Percentiles rank a stretch among this genome's conserved stretches.
phyloP scores from a whole-genome alignment of 2,329 filamentous ascomycete genomes.

The Aspergillus texensis region DNA sequence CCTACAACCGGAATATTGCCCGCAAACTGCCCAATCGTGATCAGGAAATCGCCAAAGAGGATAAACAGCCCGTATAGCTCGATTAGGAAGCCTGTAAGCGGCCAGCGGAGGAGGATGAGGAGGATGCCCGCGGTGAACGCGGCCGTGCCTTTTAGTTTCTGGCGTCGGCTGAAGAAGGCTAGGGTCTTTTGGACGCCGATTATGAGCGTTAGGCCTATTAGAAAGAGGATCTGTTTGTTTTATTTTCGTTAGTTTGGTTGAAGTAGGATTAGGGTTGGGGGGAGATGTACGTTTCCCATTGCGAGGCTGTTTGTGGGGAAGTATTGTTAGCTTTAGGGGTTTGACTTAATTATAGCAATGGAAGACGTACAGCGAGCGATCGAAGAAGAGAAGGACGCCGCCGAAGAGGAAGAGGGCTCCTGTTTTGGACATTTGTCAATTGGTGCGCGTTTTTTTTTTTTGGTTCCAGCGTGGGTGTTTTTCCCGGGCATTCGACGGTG shows the following conservation, averaged over 20 bases:
- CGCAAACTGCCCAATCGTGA: slow-evolving; percentile 86
- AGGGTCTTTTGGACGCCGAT: slow-evolving; percentile 91
- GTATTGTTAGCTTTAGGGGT: not conserved
- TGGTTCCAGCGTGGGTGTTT: not conserved
- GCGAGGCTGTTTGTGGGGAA: slow-evolving; percentile 66
- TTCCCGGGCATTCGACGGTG: not conserved
- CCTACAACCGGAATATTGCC: slow-evolving; percentile 83
- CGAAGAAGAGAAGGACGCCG: slow-evolving; percentile 96
- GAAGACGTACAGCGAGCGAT: slow-evolving; percentile 79
- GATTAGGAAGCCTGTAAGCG: slow-evolving; percentile 84
- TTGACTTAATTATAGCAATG: no score
- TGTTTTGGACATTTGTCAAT: slow-evolving; percentile 39
- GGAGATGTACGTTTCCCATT: slow-evolving; percentile 81
- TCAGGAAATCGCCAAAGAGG: slow-evolving; percentile 93
- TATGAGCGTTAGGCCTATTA: slow-evolving; percentile 93
- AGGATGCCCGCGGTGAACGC: slow-evolving; percentile 83
- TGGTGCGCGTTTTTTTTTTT: not conserved
- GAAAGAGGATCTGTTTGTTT: slow-evolving; percentile 79
- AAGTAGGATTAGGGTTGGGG: slow-evolving; percentile 14
- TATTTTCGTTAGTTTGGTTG: slow-evolving; percentile 10
- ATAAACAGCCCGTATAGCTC: slow-evolving; percentile 93
- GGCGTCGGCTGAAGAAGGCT: slow-evolving; percentile 88
- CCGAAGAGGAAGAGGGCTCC: slow-evolving; percentile 93
- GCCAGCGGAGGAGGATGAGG: slow-evolving; percentile 88
- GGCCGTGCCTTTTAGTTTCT: slow-evolving; percentile 88